Conservation (phyloP, 768 basidiomycete genomes). For the Kwoniella botswanensis region DNA sequence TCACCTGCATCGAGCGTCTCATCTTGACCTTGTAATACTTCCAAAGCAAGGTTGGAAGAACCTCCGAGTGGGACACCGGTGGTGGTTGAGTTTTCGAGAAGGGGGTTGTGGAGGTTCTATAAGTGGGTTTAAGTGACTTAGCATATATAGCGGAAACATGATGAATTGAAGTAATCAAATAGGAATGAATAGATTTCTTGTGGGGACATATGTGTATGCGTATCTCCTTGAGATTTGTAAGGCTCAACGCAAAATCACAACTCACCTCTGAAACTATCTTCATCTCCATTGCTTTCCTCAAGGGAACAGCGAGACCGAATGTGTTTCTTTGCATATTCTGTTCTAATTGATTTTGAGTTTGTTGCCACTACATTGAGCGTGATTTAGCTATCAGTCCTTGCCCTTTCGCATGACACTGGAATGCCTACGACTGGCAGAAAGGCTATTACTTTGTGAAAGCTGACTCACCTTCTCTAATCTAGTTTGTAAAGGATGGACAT, state of each 20-base stretch:
- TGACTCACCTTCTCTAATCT: slow-evolving; percentile 77
- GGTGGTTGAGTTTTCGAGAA: slow-evolving; percentile 36
- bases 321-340: slow-evolving; percentile 81
- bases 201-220: not conserved
- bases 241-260: slow-evolving; percentile 16
- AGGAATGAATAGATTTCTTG: not conserved
- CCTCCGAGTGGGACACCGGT: slow-evolving; percentile 53
- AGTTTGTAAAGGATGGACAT: slow-evolving; percentile 65
- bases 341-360: slow-evolving; percentile 84
- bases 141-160: not conserved
- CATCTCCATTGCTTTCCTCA: slow-evolving; percentile 91
- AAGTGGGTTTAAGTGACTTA: slow-evolving; percentile 5
- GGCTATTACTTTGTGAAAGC: not conserved
- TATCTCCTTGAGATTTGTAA: not conserved
- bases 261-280: slow-evolving; percentile 78
- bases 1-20: slow-evolving; percentile 78
- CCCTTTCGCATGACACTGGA: not conserved
- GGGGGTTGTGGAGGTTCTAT: slow-evolving; percentile 53
- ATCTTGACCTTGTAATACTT: slow-evolving; percentile 92
- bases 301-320: slow-evolving; percentile 85
- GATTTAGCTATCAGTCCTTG: not conserved
- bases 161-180: not conserved
- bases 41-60: slow-evolving; percentile 78
- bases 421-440: not conserved
- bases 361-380: slow-evolving; percentile 74